These are phyloP conservation scores for Colletotrichum sp. DNA, from an alignment of 2,329 filamentous ascomycete genomes.

Conservation along the genomic window DNA sequence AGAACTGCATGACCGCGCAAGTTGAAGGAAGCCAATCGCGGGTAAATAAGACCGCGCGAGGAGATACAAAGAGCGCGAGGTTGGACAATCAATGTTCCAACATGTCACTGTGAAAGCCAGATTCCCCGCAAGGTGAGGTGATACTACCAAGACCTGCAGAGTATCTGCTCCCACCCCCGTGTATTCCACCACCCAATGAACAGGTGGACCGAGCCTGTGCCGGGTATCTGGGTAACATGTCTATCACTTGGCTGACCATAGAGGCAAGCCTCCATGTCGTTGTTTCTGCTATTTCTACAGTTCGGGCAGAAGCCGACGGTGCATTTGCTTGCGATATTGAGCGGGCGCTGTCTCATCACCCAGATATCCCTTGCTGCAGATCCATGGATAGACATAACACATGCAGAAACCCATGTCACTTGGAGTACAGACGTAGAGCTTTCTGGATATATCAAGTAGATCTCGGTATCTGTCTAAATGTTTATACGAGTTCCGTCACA, in stretches of 20 bases:
- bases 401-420: not conserved
- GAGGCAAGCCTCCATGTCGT: accelerated
- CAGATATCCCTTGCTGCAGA: not conserved
- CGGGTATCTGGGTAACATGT: not conserved
- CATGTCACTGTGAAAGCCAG: not conserved
- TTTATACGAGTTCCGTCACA: not conserved
- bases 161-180: accelerated
- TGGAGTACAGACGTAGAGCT: not conserved
- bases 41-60: not conserved
- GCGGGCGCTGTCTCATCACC: not conserved
- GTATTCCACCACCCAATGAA: not conserved
- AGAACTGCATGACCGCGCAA: not conserved
- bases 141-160: not conserved
- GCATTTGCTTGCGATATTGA: not conserved
- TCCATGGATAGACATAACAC: accelerated
- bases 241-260: not conserved
- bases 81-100: not conserved
- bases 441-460: not conserved
- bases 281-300: accelerated
- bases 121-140: not conserved
- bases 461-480: accelerated
- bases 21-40: not conserved
- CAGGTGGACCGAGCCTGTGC: not conserved
- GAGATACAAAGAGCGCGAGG: not conserved
- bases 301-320: not conserved